These are phyloP conservation scores for Macrocybe sp. DNA, from an alignment of 1,284 basidiomycete genomes.

Conservation along the genomic window DNA sequence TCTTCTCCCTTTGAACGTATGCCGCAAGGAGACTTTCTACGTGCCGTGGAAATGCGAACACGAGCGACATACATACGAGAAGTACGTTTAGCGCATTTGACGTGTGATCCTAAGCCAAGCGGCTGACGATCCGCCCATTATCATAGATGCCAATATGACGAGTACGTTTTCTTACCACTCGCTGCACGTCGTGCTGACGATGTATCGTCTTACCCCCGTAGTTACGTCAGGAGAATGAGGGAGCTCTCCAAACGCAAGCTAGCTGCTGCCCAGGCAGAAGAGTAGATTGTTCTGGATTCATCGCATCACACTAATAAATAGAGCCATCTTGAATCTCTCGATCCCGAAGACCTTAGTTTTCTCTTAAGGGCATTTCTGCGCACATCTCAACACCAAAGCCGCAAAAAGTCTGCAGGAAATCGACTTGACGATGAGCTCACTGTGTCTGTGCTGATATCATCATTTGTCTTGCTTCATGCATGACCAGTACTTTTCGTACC, in stretches of 20 bases:
- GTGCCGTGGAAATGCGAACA: conserved; percentile 85
- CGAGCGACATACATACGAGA: conserved; percentile 72
- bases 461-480: too few species aligned
- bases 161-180: conserved; percentile 10
- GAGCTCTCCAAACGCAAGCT: conserved; percentile 16
- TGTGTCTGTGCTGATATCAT: too few species aligned
- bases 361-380: too few species aligned
- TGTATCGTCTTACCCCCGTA: not conserved
- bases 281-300: not conserved
- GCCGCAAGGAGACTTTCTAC: conserved; percentile 69
- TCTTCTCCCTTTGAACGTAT: conserved; percentile 81
- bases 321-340: too few species aligned
- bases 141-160: conserved; percentile 19
- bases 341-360: too few species aligned
- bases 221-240: conserved; percentile 18
- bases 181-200: conserved; percentile 5
- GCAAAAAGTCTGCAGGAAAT: too few species aligned
- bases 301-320: too few species aligned
- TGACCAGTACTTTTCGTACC: too few species aligned
- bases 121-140: not conserved
- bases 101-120: not conserved
- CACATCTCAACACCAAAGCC: too few species aligned
- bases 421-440: too few species aligned
- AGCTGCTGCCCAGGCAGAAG: conserved; percentile 7
- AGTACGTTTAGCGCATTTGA: conserved; percentile 39